phyloP scores from a whole-genome alignment of 2,329 filamentous ascomycete genomes.

The Cryphonectria carpinicola region DNA sequence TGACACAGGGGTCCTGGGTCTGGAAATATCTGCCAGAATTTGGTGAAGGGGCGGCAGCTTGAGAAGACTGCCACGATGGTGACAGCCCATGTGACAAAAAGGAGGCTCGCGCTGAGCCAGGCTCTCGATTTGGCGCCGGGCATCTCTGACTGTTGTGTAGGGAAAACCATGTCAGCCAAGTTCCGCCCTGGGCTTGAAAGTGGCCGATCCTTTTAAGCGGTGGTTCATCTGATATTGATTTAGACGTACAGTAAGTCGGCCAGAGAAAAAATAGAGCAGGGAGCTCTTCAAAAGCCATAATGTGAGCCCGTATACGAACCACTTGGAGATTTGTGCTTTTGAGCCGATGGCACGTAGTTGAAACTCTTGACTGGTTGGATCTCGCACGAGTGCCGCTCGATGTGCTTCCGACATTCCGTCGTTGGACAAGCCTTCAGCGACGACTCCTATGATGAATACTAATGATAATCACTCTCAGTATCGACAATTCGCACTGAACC shows the following conservation, averaged over 20 bases:
- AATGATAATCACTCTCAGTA: neutral
- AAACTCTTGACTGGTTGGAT: constrained; percentile 19
- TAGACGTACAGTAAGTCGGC: constrained; percentile 49
- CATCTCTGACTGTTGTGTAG: constrained; percentile 40
- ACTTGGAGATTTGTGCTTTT: constrained; percentile 60
- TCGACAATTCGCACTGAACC: neutral
- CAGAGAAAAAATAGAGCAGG: constrained; percentile 58
- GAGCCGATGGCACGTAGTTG: constrained; percentile 53
- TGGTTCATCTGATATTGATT: neutral
- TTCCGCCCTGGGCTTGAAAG: too few relatives aligned
- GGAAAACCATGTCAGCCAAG: neutral
- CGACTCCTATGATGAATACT: constrained; percentile 22
- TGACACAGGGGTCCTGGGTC: constrained; percentile 53
- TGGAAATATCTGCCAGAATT: constrained; percentile 63
- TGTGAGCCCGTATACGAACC: constrained; percentile 57
- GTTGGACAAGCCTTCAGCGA: constrained; percentile 53
- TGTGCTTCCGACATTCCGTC: constrained; percentile 59
- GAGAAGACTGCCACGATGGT: constrained; percentile 55
- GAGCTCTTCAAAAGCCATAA: constrained; percentile 61
- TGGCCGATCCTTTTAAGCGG: neutral
- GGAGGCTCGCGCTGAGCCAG: constrained; percentile 53
- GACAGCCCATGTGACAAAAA: constrained; percentile 53
- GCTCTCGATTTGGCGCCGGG: constrained; percentile 41
- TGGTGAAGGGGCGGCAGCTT: constrained; percentile 55
- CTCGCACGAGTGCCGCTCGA: constrained; percentile 44